Percentiles rank a stretch among this genome's conserved stretches.
Evolutionary conservation across 106 monocot species (phyloP).

Genomic region (Acanthochlamys bracteata): DNA sequence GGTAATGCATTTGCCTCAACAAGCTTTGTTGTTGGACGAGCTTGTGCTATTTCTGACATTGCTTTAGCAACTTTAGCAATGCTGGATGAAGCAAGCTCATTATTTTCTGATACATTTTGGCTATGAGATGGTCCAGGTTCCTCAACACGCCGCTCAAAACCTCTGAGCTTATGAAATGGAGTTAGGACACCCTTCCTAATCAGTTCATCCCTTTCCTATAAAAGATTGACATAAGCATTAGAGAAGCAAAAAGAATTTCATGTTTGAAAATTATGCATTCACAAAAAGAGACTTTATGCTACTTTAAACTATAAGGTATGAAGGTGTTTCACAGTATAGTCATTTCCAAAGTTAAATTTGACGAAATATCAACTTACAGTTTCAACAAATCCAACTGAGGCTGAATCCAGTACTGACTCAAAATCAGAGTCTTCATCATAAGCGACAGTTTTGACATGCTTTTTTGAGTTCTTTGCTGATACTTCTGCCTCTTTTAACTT

Average conservation of each 20-base stretch:
- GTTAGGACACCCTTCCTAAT: conserved; percentile 83
- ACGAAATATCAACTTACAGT: conserved; percentile 82
- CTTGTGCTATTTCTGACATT: conserved; percentile 51
- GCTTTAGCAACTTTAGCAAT: conserved; percentile 64
- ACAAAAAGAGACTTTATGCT: neutral
- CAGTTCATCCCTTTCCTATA: conserved; percentile 79
- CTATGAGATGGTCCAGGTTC: conserved; percentile 40
- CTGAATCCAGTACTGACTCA: conserved; percentile 82
- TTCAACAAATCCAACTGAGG: conserved; percentile 83
- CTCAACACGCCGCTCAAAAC: conserved; percentile 82
- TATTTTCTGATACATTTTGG: conserved; percentile 19
- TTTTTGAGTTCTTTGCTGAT: conserved; percentile 21
- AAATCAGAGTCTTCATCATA: conserved; percentile 85
- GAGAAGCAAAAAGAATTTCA: neutral
- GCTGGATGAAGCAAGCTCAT: conserved; percentile 55
- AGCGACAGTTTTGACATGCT: conserved; percentile 29
- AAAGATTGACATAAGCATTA: conserved; percentile 11
- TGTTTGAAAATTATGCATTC: too few relatives aligned
- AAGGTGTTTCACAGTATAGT: too few relatives aligned
- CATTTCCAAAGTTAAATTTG: too few relatives aligned
- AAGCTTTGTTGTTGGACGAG: conserved; percentile 73
- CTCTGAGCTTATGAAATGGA: conserved; percentile 91
- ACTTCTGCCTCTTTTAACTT: conserved; percentile 24
- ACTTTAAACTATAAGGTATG: too few relatives aligned
- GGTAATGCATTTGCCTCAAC: conserved; percentile 63